These are phyloP conservation scores for Talaromyces islandicus DNA, from an alignment of 2,329 filamentous ascomycete species.

Conservation along the genomic window DNA sequence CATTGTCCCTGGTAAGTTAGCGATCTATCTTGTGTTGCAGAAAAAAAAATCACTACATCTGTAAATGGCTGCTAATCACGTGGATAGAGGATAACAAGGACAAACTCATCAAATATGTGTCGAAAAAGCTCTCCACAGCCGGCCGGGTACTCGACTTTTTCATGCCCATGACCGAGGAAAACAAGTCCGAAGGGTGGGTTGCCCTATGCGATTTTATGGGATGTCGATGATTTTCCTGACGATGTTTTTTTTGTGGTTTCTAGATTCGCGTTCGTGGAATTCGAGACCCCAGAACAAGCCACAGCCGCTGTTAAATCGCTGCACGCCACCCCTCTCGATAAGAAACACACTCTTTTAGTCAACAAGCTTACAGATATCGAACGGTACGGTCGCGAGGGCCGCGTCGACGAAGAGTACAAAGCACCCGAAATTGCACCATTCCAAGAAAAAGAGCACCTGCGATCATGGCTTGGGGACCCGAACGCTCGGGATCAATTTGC, in stretches of 20 bases:
- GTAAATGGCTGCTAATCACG: neutral
- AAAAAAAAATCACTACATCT: neutral
- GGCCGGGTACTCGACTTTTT: slow-evolving; percentile 83
- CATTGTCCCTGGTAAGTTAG: slow-evolving; percentile 48
- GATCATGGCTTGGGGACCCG: slow-evolving; percentile 85
- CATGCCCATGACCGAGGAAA: slow-evolving; percentile 88
- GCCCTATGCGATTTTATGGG: neutral
- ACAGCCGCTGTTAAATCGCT: slow-evolving; percentile 83
- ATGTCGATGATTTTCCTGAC: neutral
- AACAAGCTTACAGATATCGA: slow-evolving; percentile 99
- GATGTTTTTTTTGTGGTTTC: too few relatives aligned
- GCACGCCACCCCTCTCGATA: slow-evolving; percentile 82
- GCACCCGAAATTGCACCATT: slow-evolving; percentile 78
- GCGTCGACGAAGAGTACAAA: slow-evolving; percentile 85
- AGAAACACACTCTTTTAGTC: slow-evolving; percentile 89
- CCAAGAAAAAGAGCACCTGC: slow-evolving; percentile 84
- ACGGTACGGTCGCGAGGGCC: slow-evolving; percentile 87
- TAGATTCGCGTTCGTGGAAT: slow-evolving; percentile 96
- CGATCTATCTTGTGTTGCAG: neutral
- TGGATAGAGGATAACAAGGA: slow-evolving; percentile 73
- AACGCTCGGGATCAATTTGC: slow-evolving; percentile 92
- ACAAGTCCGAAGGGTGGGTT: slow-evolving; percentile 75
- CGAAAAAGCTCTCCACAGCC: slow-evolving; percentile 84
- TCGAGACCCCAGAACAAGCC: slow-evolving; percentile 83
- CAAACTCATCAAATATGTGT: slow-evolving; percentile 92